These are phyloP conservation scores for Tetrapisispora namnaoensis DNA, from an alignment of 805 yeast species.

Conservation along the genomic window DNA sequence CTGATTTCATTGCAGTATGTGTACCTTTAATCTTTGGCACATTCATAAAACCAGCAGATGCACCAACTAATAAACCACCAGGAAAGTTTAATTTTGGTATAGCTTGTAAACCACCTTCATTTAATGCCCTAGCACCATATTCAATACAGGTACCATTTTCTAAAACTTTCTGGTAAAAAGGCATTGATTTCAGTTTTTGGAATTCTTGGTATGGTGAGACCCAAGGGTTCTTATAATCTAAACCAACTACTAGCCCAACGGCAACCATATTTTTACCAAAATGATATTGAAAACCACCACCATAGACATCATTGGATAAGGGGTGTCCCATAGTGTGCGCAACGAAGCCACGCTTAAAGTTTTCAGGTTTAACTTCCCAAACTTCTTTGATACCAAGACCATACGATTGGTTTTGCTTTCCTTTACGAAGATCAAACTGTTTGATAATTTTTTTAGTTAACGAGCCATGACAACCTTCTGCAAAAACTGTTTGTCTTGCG, in stretches of 20 bases:
- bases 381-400: conserved; percentile 95
- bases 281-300: conserved; percentile 96
- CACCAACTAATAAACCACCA: conserved; percentile 93
- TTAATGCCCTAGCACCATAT: conserved; percentile 91
- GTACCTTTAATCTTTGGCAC: conserved; percentile 97
- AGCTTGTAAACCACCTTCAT: conserved; percentile 94
- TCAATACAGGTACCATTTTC: conserved; percentile 88
- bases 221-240: conserved; percentile 92
- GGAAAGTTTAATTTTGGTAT: conserved; percentile 88
- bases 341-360: conserved; percentile 70
- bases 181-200: conserved; percentile 88
- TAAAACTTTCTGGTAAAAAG: conserved; percentile 62
- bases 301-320: conserved; percentile 60
- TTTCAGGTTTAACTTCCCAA: conserved; percentile 85
- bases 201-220: conserved; percentile 93
- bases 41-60: conserved; percentile 92
- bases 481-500: conserved; percentile 78
- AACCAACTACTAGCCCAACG: conserved; percentile 89
- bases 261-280: conserved; percentile 89
- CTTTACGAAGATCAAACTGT: conserved; percentile 57
- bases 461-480: conserved; percentile 99
- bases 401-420: conserved; percentile 69
- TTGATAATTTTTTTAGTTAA: conserved; percentile 67
- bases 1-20: conserved; percentile 94
- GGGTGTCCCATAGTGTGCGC: conserved; percentile 91